A percentile compares a stretch with the other conserved stretches of the same genome.
These are phyloP conservation scores for Cyberlindnera veronae DNA, from an alignment of 805 yeast genomes.

Conservation along the genomic window DNA sequence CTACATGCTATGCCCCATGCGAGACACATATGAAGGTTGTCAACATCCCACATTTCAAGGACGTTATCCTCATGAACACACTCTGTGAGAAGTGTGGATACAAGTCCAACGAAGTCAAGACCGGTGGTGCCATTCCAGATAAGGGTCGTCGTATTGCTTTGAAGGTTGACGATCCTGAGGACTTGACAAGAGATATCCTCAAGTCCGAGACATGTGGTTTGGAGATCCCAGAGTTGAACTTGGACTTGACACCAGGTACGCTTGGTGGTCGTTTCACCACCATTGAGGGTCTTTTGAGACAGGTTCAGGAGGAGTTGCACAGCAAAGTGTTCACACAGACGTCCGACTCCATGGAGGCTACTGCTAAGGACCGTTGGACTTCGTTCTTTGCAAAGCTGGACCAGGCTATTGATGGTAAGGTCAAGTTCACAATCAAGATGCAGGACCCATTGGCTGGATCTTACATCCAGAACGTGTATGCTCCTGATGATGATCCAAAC, in stretches of 20 bases:
- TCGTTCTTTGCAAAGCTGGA: conserved; percentile 69
- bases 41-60: conserved; percentile 96
- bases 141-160: conserved; percentile 75
- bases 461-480: conserved; percentile 96
- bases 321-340: conserved; percentile 79
- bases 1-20: conserved; percentile 78
- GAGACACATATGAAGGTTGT: conserved; percentile 96
- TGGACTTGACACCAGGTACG: conserved; percentile 94
- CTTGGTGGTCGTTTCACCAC: conserved; percentile 98
- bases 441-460: conserved; percentile 95
- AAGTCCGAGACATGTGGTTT: conserved; percentile 93
- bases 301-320: conserved; percentile 87
- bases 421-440: conserved; percentile 80
- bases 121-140: conserved; percentile 94
- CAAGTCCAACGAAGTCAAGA: conserved; percentile 95
- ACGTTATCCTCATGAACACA: conserved; percentile 94
- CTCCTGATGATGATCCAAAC: conserved; percentile 97
- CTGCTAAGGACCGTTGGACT: conserved; percentile 78
- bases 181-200: conserved; percentile 88
- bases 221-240: conserved; percentile 77
- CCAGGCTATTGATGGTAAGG: conserved; percentile 76
- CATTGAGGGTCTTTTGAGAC: conserved; percentile 85
- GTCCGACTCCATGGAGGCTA: conserved; percentile 86
- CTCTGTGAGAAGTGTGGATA: conserved; percentile 91
- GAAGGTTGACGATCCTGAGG: conserved; percentile 78